Percentiles rank a stretch among this genome's conserved stretches.
These are phyloP conservation scores for Cyberlindnera galapagoensis DNA, from an alignment of 805 yeast genomes.

Conservation along the genomic window DNA sequence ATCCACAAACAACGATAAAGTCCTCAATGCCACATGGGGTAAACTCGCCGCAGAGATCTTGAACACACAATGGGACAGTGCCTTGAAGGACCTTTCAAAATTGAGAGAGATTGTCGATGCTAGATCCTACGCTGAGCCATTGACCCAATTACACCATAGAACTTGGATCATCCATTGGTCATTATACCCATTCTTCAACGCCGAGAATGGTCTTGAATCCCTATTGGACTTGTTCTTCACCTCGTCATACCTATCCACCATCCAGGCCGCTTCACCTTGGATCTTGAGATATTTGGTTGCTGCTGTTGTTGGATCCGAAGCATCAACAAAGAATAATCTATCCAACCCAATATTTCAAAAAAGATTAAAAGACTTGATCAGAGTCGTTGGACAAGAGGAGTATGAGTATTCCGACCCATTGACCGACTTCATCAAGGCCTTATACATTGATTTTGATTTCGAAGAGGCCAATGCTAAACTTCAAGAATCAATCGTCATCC, in stretches of 20 bases:
- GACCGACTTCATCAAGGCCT: slow-evolving; percentile 46
- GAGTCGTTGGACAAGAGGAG: slow-evolving; percentile 52
- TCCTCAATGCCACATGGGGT: slow-evolving; percentile 62
- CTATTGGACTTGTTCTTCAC: slow-evolving; percentile 52
- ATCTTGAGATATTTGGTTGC: slow-evolving; percentile 56
- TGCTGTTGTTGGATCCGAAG: slow-evolving; percentile 42
- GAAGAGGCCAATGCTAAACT: slow-evolving; percentile 44
- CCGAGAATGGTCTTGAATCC: slow-evolving; percentile 44
- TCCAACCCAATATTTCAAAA: slow-evolving; percentile 37
- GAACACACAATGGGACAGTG: slow-evolving; percentile 44
- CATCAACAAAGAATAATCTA: slow-evolving; percentile 23
- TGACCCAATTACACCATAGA: slow-evolving; percentile 54
- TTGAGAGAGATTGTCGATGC: slow-evolving; percentile 55
- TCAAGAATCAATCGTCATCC: slow-evolving; percentile 38
- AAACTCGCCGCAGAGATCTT: slow-evolving; percentile 56
- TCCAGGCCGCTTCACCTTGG: slow-evolving; percentile 72
- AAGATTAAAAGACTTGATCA: slow-evolving; percentile 50
- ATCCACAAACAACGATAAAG: slow-evolving; percentile 43
- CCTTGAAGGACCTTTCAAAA: slow-evolving; percentile 45
- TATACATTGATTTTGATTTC: slow-evolving; percentile 55
- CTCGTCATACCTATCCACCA: slow-evolving; percentile 55
- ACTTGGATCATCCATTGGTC: slow-evolving; percentile 70
- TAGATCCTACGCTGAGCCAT: slow-evolving; percentile 44
- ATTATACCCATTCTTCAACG: slow-evolving; percentile 54
- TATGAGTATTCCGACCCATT: slow-evolving; percentile 65